Evolutionary conservation across 2,329 filamentous ascomycete genomes (phyloP), one percentile per base, ranked within the genome.

Genomic region (Ceratocystis alfenasii): DNA sequence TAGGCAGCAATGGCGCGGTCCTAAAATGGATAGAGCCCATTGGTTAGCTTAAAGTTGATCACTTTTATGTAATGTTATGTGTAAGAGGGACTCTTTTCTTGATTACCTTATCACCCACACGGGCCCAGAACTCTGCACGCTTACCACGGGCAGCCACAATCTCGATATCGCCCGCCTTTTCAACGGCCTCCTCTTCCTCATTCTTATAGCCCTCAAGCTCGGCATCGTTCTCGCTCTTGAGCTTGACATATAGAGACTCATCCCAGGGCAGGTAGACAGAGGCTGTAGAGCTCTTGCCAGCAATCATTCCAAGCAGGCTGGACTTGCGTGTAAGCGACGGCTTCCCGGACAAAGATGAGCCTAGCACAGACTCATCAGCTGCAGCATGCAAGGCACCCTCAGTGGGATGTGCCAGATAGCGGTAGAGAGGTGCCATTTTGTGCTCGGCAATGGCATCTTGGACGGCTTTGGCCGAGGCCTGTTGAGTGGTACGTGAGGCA

Each of bases 91-190:
- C 36, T 41, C 10, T 41, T 15, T 41, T 41, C 25, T 60, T 46
- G 41, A 75, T 69, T 76, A 92, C 91, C 87, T 97, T 97, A 79
- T 99, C 94, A 71, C 92, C 93, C 69, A 97, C 90, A 70, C 90
- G 85, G 68, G 95, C 93, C 83, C 90, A 96, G 76, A 96, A 95
- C 76, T 99, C 94, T 68, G 94, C 94, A 72, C 92, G 84, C 83
- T 97, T 97, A 71, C 92, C 92, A 76, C 89, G 86, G 70, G 92
- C 94, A 66, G 90, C 89, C 77, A 93, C 87, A 70, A 99, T 86
- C 78, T 99, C 94, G 12, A 90, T 96, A 73, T 99, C 94, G 65
- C 94, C 94, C 68, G 93, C 93, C 76, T 95, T 92, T 81, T 99
- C 94, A 50, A 88, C 87, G 8, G 94, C 94, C 74, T 99, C 92